Evolutionary conservation across 345 rosid genomes (phyloP).

Genomic region (Excoecaria agallocha): DNA sequence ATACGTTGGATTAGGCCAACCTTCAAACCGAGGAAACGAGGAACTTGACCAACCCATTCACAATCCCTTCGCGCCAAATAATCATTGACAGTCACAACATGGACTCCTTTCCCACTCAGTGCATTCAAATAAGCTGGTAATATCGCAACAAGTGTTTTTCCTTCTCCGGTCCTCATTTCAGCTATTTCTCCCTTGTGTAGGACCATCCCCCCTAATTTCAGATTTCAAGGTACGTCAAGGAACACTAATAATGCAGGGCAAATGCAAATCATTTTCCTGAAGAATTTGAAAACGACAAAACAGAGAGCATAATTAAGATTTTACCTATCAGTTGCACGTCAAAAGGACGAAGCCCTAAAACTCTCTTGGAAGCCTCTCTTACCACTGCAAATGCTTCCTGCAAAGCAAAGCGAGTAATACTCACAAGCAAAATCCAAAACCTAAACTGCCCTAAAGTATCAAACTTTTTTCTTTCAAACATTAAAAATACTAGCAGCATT

Average conservation of each 20-base stretch:
- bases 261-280: neutral
- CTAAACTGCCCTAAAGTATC: too few relatives aligned
- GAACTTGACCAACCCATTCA: conserved; percentile 99
- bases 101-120: conserved; percentile 90
- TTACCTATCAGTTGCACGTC: conserved; percentile 92
- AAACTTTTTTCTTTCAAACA: neutral
- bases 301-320: neutral
- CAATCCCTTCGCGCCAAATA: conserved; percentile 94
- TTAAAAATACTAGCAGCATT: neutral
- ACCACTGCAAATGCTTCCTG: conserved; percentile 97
- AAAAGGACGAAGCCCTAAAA: conserved; percentile 84
- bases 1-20: conserved; percentile 99
- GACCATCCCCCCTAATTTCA: conserved; percentile 82
- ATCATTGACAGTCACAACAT: conserved; percentile 95
- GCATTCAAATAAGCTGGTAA: conserved; percentile 97
- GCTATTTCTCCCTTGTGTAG: conserved; percentile 98
- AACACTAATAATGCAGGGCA: neutral
- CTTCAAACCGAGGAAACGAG: conserved; percentile 94
- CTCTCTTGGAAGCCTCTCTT: conserved; percentile 89
- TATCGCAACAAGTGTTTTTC: conserved; percentile 95
- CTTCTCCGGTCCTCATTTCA: conserved; percentile 99
- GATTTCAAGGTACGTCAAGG: neutral
- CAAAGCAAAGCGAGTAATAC: conserved; percentile 1
- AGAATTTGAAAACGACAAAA: neutral
- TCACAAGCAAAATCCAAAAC: neutral